Evolutionary conservation across 164 flowering plant genomes (phyloP), one percentile per base, ranked within the genome.

Genomic region (Vitis cinerea): DNA sequence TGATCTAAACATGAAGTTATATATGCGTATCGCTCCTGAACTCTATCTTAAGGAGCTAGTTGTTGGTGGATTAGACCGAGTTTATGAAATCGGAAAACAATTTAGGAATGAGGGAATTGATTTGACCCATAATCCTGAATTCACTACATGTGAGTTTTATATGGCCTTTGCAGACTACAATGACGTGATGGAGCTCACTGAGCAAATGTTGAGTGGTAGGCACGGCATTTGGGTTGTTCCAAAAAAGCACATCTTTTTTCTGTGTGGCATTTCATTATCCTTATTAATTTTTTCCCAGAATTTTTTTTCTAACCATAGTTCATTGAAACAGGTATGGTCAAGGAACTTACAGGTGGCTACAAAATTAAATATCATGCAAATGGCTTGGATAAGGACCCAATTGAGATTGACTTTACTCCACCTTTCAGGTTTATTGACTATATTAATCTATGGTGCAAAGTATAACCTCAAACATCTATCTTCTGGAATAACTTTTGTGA

Each of bases 91-190:
- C 51, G 98, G 98, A 50, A 94, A 94, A 61, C 97, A 92, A 66
- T 94, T 94, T 58, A 88, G 98, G 70, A 94, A 94, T 71, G 98
- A 94, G 76, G 98, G 97, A 27, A 92, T 94, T 75, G 99, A 94
- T 83, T 74, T 92, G 76, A 94, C 99, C 19, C 99, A 94, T 63
- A 92, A 90, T 80, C 98, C 98, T 31, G 98, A 94, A 77, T 92
- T 94, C 77, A 94, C 99, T 2, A 87, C 97, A 3, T 92, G 97
- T 64, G 99, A 94, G 68, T 92, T 94, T 75, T 94, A 92, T 70
- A 92, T 90, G 99, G 97, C 98, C n/a, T 94, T 71, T 82, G 95
- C 93, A 0, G 99, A 92, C 78, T 94, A 94, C 86, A 82, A 94
- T 82, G 98, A 94, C 69, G 61, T 92, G 81, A 94, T 94, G 97